Conservation (phyloP, 306 rosid species). For the Astragalus membranaceus region DNA sequence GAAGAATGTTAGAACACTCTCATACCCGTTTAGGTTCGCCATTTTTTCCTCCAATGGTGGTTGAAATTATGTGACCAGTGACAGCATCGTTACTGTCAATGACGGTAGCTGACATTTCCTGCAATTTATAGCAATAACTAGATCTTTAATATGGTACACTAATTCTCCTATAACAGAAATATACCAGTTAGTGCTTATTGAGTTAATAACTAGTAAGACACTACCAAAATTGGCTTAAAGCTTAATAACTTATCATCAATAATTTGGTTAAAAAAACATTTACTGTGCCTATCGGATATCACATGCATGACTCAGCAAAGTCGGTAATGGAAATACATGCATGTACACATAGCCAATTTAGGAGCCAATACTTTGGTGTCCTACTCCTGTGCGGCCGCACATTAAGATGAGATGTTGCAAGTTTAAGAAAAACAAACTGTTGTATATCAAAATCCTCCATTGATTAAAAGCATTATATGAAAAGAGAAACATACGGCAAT, state of each 20-base stretch:
- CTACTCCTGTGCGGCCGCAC: background rate
- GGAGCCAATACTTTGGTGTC: conserved; percentile 4
- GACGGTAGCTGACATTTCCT: conserved; percentile 79
- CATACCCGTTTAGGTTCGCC: conserved; percentile 89
- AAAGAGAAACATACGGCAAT: conserved; percentile 3
- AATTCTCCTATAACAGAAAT: conserved; percentile 2
- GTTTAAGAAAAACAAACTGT: background rate
- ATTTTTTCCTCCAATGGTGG: conserved; percentile 94
- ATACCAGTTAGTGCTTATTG: background rate
- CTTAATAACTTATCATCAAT: conserved; percentile 5
- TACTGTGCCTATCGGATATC: background rate
- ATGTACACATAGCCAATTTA: conserved; percentile 5
- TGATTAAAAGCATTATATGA: background rate
- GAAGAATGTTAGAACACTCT: conserved; percentile 9
- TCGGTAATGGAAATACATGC: conserved; percentile 10
- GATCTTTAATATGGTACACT: background rate
- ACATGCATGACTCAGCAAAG: conserved; percentile 5
- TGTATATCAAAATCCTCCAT: background rate
- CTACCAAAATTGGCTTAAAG: background rate
- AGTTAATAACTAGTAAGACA: background rate
- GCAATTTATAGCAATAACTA: conserved; percentile 28
- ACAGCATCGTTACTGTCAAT: conserved; percentile 70
- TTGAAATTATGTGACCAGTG: conserved; percentile 89
- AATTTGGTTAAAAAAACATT: background rate
- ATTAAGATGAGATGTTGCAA: background rate